A percentile compares a stretch with the other conserved stretches of the same genome.
Conservation (phyloP, 768 basidiomycete genomes). For the Krasilnikovozyma curviuscula region DNA sequence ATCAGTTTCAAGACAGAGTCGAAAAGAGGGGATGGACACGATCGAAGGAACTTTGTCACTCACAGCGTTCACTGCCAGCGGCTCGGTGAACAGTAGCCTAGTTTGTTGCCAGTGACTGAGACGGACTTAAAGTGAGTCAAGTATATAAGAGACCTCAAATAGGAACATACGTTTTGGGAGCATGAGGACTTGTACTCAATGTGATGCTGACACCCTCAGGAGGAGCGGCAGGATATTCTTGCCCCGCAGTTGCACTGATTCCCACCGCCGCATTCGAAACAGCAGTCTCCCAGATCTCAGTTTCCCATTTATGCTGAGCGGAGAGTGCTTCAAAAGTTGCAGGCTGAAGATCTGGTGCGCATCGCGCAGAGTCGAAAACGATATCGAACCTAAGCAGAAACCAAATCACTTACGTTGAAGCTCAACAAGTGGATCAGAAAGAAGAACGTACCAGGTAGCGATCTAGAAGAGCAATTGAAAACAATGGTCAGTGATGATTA, state of each 20-base stretch:
- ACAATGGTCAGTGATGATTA: neutral
- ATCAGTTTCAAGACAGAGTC: neutral
- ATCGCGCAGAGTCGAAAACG: constrained; percentile 3
- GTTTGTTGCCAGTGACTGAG: neutral
- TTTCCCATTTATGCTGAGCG: constrained; percentile 2
- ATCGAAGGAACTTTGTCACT: no score
- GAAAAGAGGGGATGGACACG: no score
- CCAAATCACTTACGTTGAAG: neutral
- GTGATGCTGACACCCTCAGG: neutral
- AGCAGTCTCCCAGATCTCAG: neutral
- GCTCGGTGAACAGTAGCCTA: constrained; percentile 7
- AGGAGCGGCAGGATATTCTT: constrained; percentile 6
- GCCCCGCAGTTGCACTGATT: no score
- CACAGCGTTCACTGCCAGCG: constrained; percentile 8
- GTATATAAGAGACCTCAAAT: neutral
- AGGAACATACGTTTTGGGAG: neutral
- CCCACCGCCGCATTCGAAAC: neutral
- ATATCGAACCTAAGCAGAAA: constrained; percentile 8
- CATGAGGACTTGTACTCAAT: constrained; percentile 4
- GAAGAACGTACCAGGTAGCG: neutral
- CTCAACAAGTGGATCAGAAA: neutral
- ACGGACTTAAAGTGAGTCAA: neutral
- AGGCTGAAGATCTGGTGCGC: no score
- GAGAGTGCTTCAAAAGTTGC: neutral
- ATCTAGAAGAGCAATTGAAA: neutral